phyloP scores from a whole-genome alignment of 768 basidiomycete genomes.

The Lentinula lateritia region DNA sequence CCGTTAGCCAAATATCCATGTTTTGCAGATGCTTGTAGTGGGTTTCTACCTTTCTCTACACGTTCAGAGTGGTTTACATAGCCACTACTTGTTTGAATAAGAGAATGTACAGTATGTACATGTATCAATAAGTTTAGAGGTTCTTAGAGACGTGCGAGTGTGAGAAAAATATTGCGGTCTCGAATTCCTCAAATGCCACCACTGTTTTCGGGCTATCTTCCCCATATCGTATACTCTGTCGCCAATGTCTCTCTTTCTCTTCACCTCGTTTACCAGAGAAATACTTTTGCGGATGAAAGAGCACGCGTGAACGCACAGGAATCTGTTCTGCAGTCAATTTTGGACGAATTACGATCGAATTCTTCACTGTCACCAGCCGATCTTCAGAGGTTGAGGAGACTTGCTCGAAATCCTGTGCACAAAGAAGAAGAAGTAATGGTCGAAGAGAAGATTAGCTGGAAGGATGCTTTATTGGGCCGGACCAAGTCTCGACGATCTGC shows the following conservation, averaged over 20 bases:
- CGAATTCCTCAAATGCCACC: background rate
- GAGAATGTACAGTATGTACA: too few relatives aligned
- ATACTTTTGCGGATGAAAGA: slow-evolving; percentile 44
- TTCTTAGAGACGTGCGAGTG: too few relatives aligned
- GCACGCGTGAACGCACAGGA: slow-evolving; percentile 50
- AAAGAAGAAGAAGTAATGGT: slow-evolving; percentile 4
- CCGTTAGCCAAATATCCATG: too few relatives aligned
- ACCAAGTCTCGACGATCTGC: slow-evolving; percentile 6
- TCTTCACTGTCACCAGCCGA: slow-evolving; percentile 43
- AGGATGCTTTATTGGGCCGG: slow-evolving; percentile 41
- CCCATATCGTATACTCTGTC: slow-evolving; percentile 59
- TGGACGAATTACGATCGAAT: slow-evolving; percentile 43
- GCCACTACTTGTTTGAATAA: too few relatives aligned
- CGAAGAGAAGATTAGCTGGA: slow-evolving; percentile 36
- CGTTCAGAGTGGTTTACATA: too few relatives aligned
- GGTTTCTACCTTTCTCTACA: too few relatives aligned
- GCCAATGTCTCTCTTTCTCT: slow-evolving; percentile 65
- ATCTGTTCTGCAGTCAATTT: slow-evolving; percentile 58
- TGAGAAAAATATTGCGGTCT: background rate
- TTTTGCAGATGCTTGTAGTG: too few relatives aligned
- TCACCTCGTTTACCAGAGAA: slow-evolving; percentile 55
- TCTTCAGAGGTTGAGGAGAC: slow-evolving; percentile 45
- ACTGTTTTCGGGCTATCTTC: slow-evolving; percentile 39
- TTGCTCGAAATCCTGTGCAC: slow-evolving; percentile 36
- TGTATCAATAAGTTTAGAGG: too few relatives aligned